Evolutionary conservation across 176 grass and related monocot genomes (phyloP).

Genomic region (Ensete ventricosum): DNA sequence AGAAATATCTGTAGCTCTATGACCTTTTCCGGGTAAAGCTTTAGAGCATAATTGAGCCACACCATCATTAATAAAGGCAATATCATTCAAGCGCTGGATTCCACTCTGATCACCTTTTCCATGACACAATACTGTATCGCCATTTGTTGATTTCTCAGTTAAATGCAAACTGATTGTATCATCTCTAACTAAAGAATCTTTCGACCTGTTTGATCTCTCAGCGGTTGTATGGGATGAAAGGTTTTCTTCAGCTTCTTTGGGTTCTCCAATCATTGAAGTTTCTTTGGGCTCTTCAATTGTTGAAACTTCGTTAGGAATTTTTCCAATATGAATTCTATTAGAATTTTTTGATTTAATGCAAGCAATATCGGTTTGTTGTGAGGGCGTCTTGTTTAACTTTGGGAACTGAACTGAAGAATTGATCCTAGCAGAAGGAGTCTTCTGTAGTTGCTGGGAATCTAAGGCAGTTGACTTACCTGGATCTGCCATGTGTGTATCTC

Average conservation of each 20-base stretch:
- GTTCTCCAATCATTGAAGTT: neutral
- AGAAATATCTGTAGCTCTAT: neutral
- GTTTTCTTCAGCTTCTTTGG: neutral
- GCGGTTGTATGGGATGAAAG: neutral
- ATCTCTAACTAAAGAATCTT: neutral
- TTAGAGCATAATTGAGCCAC: neutral
- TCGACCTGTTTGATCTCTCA: neutral
- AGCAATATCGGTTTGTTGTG: constrained; percentile 22
- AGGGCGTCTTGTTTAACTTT: constrained; percentile 17
- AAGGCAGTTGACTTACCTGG: constrained; percentile 14
- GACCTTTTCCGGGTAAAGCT: neutral
- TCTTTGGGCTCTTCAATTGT: neutral
- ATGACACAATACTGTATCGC: neutral
- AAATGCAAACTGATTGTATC: neutral
- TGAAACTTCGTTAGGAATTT: neutral
- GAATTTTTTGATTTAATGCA: constrained; percentile 21
- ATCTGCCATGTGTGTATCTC: neutral
- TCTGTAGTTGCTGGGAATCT: constrained; percentile 16
- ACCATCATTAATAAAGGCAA: neutral
- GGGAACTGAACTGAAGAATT: constrained; percentile 23
- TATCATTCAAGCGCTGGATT: neutral
- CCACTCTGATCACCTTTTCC: constrained; percentile 1
- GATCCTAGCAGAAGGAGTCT: constrained; percentile 1
- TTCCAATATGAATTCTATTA: neutral
- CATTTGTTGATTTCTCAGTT: neutral